Evolutionary conservation across 768 basidiomycete genomes (phyloP), one percentile per base, ranked within the genome.

Genomic region (Xerocomellus intermedius): DNA sequence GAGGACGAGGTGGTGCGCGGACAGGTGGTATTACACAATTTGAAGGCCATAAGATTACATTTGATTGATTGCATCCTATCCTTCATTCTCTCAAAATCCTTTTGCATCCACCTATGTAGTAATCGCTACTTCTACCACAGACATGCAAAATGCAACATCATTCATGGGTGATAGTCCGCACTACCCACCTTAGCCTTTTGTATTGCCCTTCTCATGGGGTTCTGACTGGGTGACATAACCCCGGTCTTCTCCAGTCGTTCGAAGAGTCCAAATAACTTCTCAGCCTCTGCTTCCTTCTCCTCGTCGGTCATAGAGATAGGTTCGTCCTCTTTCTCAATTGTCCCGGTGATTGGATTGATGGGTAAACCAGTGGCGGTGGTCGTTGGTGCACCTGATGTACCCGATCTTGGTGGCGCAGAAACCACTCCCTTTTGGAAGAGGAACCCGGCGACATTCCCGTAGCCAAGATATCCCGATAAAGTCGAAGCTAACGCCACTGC

Each of bases 361-460:
- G 77, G 71, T 26, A 75, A 71, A 17, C 77, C 78, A 8, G 65
- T 48, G 9, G 74, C 19, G 2, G 75, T 70, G 3, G 75, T 69
- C 5, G 54, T 65, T 2, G 74, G 67, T 22, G 74, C 69, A 12
- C 70, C 61, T 0, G 76, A 66, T 10, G 73, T 61, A 12, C 67
- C 64, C 17, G 73, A 60, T 16, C 67, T 64, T 19, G 64, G 67
- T 2, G 86, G 89, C 7, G 83, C 80, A 52, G 71, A 79, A 65
- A 89, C 78, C 62, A 98, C 79, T 16, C 94, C 94, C 66, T 94
- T 95, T 67, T 89, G 85, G 75, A 93, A 95, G 24, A 99, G 78
- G 78, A 93, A 90, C 1, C 97, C 97, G 0, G 94, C 93, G 39
- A 94, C 93, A 67, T 94, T 94, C 39, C 96, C 96, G 63, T 99